phyloP scores from a whole-genome alignment of 352 stramenopile species.

The Phytophthora pseudosyringae region DNA sequence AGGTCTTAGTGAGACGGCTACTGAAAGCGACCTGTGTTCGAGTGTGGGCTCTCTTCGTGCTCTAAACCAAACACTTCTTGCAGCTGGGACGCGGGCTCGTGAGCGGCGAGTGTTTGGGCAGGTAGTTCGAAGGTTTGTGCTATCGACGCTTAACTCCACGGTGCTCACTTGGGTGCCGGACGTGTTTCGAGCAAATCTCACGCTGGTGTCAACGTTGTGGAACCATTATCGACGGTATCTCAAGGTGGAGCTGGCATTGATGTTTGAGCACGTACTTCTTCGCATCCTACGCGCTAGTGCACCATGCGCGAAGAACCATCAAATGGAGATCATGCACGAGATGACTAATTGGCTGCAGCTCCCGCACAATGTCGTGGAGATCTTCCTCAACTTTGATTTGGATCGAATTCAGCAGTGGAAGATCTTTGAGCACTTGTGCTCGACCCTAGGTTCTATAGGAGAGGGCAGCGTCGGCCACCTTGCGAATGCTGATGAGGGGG shows the following conservation, averaged over 20 bases:
- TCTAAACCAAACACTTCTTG: slow-evolving; percentile 75
- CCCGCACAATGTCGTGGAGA: slow-evolving; percentile 87
- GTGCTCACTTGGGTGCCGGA: slow-evolving; percentile 61
- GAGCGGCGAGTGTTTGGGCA: slow-evolving; percentile 77
- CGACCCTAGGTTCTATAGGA: slow-evolving; percentile 72
- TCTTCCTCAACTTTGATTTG: slow-evolving; percentile 91
- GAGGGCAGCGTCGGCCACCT: slow-evolving; percentile 53
- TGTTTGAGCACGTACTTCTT: slow-evolving; percentile 86
- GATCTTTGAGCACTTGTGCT: slow-evolving; percentile 88
- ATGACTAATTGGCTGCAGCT: slow-evolving; percentile 82
- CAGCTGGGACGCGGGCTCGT: slow-evolving; percentile 48
- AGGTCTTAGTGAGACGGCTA: slow-evolving; percentile 36
- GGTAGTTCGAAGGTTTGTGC: slow-evolving; percentile 78
- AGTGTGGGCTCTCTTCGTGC: slow-evolving; percentile 75
- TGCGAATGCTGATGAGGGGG: slow-evolving; percentile 43
- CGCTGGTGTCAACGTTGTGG: slow-evolving; percentile 80
- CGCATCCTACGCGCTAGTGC: slow-evolving; percentile 69
- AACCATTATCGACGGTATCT: slow-evolving; percentile 85
- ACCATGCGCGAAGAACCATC: slow-evolving; percentile 53
- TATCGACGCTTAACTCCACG: slow-evolving; percentile 72
- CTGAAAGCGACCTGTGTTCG: slow-evolving; percentile 58
- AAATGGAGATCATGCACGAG: slow-evolving; percentile 83
- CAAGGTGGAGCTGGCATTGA: slow-evolving; percentile 82
- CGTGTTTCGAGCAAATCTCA: slow-evolving; percentile 69
- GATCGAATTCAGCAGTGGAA: slow-evolving; percentile 90